These are phyloP conservation scores for Thermochaetoides thermophila DNA, from an alignment of 495 filamentous ascomycete species.

Conservation along the genomic window DNA sequence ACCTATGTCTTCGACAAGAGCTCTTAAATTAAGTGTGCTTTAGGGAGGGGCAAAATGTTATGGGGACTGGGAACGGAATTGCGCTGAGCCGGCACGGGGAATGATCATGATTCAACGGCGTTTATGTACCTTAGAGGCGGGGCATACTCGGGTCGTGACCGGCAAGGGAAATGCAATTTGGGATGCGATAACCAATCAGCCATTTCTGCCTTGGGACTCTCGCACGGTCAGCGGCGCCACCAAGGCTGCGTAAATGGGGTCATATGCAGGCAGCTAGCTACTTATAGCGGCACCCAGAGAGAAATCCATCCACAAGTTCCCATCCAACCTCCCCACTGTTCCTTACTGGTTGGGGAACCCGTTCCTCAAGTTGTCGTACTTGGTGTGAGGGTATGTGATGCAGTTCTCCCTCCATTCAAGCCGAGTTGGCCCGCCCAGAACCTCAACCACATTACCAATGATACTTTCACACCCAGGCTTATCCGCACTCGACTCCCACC, in stretches of 20 bases:
- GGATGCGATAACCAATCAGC: slow-evolving; percentile 12
- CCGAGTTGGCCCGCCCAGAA: slow-evolving; percentile 31
- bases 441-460: slow-evolving; percentile 53
- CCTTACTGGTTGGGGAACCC: slow-evolving; percentile 35
- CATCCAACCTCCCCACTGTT: slow-evolving; percentile 1
- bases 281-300: too few species aligned
- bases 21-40: too few species aligned
- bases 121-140: slow-evolving; percentile 24
- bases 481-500: slow-evolving; percentile 89
- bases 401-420: slow-evolving; percentile 54
- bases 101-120: slow-evolving; percentile 14
- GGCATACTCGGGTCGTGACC: slow-evolving; percentile 17
- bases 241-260: slow-evolving; percentile 4
- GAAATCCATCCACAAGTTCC: slow-evolving; percentile 4
- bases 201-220: neutral
- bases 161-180: slow-evolving; percentile 25
- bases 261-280: slow-evolving; percentile 6
- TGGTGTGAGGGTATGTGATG: slow-evolving; percentile 54
- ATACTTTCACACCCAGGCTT: slow-evolving; percentile 50
- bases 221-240: too few species aligned
- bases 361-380: slow-evolving; percentile 64
- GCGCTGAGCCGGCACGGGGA: slow-evolving; percentile 17
- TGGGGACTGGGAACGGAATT: slow-evolving; percentile 13
- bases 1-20: slow-evolving; percentile 98
- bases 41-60: too few species aligned